These are phyloP conservation scores for Mycena venus DNA, from an alignment of 768 basidiomycete species.

Conservation along the genomic window DNA sequence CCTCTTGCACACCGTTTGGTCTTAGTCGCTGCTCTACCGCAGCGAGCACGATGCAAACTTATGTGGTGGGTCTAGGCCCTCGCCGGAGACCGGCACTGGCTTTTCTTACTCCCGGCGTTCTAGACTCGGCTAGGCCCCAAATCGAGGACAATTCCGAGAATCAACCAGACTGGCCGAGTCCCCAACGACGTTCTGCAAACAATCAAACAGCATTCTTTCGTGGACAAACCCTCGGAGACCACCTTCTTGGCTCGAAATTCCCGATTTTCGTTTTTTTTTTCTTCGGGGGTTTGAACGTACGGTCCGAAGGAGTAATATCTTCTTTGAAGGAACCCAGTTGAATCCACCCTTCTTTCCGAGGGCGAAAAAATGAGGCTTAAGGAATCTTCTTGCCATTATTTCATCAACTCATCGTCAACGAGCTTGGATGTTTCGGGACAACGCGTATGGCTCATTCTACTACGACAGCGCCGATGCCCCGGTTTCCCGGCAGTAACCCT, in stretches of 20 bases:
- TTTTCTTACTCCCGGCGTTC: slow-evolving; percentile 16
- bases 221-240: background rate
- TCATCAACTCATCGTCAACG: background rate
- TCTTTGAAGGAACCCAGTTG: too few species aligned
- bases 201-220: background rate
- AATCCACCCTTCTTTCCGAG: too few species aligned
- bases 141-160: background rate
- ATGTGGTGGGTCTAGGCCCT: slow-evolving; percentile 21
- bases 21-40: background rate
- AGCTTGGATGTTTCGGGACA: background rate
- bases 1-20: background rate
- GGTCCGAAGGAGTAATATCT: too few species aligned
- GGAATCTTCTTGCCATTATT: too few species aligned
- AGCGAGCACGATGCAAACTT: background rate
- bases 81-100: slow-evolving; percentile 4
- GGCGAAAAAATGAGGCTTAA: too few species aligned
- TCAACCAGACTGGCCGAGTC: slow-evolving; percentile 10
- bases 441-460: too few species aligned
- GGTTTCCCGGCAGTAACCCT: too few species aligned
- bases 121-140: slow-evolving; percentile 8
- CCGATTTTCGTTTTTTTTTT: too few species aligned
- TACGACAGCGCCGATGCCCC: too few species aligned
- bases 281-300: too few species aligned
- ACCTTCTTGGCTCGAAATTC: background rate
- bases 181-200: background rate